Base-by-base conservation (phyloP, 202 grass and related monocot species). In the Setaria viridis region DNA sequence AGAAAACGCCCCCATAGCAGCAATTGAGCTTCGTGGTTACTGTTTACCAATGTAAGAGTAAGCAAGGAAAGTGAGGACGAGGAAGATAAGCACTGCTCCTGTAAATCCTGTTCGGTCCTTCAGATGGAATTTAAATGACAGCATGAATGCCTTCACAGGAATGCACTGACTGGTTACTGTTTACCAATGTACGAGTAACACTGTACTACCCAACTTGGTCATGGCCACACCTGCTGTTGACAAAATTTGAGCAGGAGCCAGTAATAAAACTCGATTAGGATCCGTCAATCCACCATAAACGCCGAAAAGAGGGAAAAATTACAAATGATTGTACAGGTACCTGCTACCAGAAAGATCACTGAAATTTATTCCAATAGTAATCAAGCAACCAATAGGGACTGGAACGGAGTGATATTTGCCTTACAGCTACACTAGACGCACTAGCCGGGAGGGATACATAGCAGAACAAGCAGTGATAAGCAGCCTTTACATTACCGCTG, bases 1-100 rank as follows among this genome's bases (percentile, higher is more conserved):
- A n/a, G n/a, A n/a, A n/a, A n/a, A n/a, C n/a, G n/a, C n/a, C n/a
- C n/a, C n/a, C n/a, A n/a, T 99, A 62, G 97, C 97, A 7, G 97
- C 97, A 35, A 96, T 99, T 67, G 82, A 99, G 70, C 90, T 99
- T 37, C 89, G 93, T 70, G 97, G 93, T 54, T 35, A 35, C 34
- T 35, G 34, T 35, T 35, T 35, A 35, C 34, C 34, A 2, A 35
- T 35, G 34, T 35, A 1, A 35, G 34, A 35, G 34, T 35, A 35
- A 35, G 34, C 34, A 35, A 35, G 34, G 34, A 35, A 35, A 35
- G 37, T 39, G 37, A 39, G 37, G 37, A 39, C 4, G 37, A 39
- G 37, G 37, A 39, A 39, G 37, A 39, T 39, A 39, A 39, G 37
- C 37, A 39, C 37, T 39, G 37, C 37, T 39, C 3, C 4, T 4